phyloP scores from a whole-genome alignment of 305 asterid species.

The Stenogyne calaminthoides region DNA sequence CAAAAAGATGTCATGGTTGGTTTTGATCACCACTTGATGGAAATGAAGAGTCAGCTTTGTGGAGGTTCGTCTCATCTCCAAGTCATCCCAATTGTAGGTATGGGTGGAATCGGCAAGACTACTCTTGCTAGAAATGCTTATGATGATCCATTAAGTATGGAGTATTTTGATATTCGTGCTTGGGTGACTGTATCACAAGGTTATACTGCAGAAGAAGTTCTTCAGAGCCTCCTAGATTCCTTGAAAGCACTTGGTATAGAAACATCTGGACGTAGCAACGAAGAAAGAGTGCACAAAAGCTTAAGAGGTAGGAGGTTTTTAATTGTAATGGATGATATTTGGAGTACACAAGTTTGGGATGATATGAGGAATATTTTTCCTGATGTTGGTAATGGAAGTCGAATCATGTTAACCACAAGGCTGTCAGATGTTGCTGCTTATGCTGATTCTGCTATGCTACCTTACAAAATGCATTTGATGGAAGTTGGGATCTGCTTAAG shows the following conservation, averaged over 20 bases:
- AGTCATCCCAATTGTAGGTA: conserved; percentile 30
- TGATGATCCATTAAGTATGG: conserved; percentile 5
- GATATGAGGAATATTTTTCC: conserved; percentile 15
- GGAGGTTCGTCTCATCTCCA: conserved; percentile 9
- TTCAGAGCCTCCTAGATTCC: conserved; percentile 1
- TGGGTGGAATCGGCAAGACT: conserved; percentile 38
- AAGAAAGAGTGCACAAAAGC: not conserved
- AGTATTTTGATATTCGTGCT: too few species aligned
- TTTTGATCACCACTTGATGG: not conserved
- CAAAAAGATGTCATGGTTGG: conserved; percentile 11
- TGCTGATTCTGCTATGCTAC: not conserved
- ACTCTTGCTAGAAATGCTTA: conserved; percentile 30
- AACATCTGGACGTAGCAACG: not conserved
- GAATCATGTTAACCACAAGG: conserved; percentile 30
- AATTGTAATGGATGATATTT: conserved; percentile 32
- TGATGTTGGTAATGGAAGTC: conserved; percentile 21
- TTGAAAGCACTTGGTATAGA: not conserved
- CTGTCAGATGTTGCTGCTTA: conserved; percentile 13
- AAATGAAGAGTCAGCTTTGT: conserved; percentile 16
- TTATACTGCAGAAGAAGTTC: not conserved
- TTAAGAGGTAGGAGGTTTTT: conserved; percentile 24
- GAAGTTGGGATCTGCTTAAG: too few species aligned
- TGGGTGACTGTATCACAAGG: too few species aligned
- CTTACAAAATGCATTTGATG: conserved; percentile 10
- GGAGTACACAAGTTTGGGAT: conserved; percentile 21